Evolutionary conservation across 2,329 filamentous ascomycete species (phyloP).

Genomic region (Trichoderma sp.): DNA sequence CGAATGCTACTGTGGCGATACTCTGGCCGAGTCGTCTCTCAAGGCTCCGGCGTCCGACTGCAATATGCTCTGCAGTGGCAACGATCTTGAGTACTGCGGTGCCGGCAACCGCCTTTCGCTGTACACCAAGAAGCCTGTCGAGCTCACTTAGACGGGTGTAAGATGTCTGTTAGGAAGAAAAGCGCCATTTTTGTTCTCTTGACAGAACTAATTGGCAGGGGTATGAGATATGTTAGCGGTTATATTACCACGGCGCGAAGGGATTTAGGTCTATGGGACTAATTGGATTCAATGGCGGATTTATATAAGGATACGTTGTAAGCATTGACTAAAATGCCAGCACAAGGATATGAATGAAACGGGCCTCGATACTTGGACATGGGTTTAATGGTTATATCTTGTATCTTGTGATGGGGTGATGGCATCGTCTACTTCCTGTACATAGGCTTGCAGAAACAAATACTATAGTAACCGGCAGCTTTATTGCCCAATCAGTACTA

Average conservation of each 20-base stretch:
- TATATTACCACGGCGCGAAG: constrained; percentile 1
- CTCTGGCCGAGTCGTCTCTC: constrained; percentile 29
- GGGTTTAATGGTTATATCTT: background rate
- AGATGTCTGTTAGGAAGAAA: background rate
- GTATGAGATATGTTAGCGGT: background rate
- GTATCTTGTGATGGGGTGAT: background rate
- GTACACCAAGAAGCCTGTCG: constrained; percentile 28
- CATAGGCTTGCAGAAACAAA: background rate
- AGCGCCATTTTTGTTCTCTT: background rate
- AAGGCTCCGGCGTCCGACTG: constrained; percentile 35
- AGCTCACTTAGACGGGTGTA: background rate
- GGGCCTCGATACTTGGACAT: background rate
- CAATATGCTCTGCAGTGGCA: constrained; percentile 41
- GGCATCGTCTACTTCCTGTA: background rate
- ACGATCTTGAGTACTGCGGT: constrained; percentile 39
- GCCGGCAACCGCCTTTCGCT: constrained; percentile 38
- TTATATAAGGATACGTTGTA: background rate
- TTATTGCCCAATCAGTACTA: background rate
- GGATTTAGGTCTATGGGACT: constrained; percentile 1
- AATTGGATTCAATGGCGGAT: background rate
- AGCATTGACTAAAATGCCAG: background rate
- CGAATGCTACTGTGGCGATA: constrained; percentile 38
- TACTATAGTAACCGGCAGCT: background rate
- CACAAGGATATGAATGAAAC: background rate
- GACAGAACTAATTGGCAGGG: background rate